Percentiles rank a stretch among this genome's conserved stretches.
These are phyloP conservation scores for Aspergillus nomiae DNA, from an alignment of 2,329 filamentous ascomycete genomes.

Conservation along the genomic window DNA sequence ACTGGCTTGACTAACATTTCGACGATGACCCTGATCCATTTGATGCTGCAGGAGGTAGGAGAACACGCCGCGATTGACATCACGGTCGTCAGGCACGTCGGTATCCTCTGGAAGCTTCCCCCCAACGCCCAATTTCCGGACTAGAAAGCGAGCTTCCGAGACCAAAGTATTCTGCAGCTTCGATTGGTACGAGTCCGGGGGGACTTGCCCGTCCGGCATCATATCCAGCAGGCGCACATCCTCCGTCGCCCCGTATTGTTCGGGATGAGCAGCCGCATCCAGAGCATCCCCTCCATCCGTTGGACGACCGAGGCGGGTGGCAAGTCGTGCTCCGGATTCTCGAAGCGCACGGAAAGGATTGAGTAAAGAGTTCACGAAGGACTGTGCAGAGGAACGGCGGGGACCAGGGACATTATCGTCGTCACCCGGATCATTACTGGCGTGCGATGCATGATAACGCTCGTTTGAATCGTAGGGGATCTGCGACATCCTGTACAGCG, in stretches of 20 bases:
- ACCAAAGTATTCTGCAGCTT: neutral
- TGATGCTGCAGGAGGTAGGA: slow-evolving; percentile 5
- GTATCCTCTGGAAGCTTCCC: neutral
- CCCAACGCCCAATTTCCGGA: neutral
- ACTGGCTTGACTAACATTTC: neutral
- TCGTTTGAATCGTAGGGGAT: neutral
- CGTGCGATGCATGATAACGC: neutral
- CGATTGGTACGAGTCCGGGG: neutral
- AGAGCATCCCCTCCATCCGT: slow-evolving; percentile 1
- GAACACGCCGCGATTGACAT: neutral
- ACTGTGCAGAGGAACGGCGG: neutral
- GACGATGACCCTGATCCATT: neutral
- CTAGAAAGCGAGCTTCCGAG: neutral
- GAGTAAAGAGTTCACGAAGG: neutral
- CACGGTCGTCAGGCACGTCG: neutral
- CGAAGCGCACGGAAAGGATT: neutral
- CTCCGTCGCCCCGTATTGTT: neutral
- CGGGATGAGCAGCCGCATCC: neutral
- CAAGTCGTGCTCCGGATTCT: neutral
- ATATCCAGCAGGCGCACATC: neutral
- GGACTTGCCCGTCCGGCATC: neutral
- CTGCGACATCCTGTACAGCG: neutral
- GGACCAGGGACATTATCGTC: neutral
- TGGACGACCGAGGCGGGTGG: neutral
- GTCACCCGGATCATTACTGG: neutral